Base-by-base conservation (phyloP, 192 early-diverging fungal species). In the Coemansia sp. region DNA sequence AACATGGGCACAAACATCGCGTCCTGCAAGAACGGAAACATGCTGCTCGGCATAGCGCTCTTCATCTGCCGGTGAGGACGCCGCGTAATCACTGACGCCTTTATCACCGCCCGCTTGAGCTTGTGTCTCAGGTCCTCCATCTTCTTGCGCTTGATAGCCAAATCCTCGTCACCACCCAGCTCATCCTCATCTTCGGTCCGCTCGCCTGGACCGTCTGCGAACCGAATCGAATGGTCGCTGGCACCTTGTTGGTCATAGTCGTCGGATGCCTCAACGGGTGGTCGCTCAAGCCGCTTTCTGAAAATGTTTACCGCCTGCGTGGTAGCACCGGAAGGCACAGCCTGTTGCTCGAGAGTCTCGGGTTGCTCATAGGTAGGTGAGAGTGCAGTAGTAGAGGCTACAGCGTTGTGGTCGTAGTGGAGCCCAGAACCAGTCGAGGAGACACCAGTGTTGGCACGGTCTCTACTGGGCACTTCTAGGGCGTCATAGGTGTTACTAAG, bases 1-100 rank as follows among this genome's bases (percentile, higher is more conserved):
- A 84, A 86, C 74, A 83, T 80, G 13, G 85, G 85, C 40, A 81
- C 85, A 71, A 78, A 75, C 78, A 86, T 78, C 15, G 85, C 85
- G 62, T 81, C 79, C 66, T 81, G 78, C 52, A 86, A 71, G 60
- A 86, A 81, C 34, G 85, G 85, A 46, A 86, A 86, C 57, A 80
- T 69, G 39, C 82, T 74, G 29, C 73, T 58, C 11, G 53, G 33
- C 36, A 63, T 69, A 0, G 82, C 71, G 65, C 74, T 76, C 65
- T 76, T 79, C 76, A 84, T 76, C 44, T 66, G 68, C 61, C 72
- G 73, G 24, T 70, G 73, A 0, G 66, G 50, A 57, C 71, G 71
- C 74, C 82, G 82, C 1, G 82, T 80, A 2, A 84, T 76, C 38
- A 76, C 78, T n/a, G 77, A 71, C 0, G 82, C 82, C 66, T 79